Evolutionary conservation across 1,139 yeast genomes (phyloP).

Genomic region (Taphrina flavorubra): DNA sequence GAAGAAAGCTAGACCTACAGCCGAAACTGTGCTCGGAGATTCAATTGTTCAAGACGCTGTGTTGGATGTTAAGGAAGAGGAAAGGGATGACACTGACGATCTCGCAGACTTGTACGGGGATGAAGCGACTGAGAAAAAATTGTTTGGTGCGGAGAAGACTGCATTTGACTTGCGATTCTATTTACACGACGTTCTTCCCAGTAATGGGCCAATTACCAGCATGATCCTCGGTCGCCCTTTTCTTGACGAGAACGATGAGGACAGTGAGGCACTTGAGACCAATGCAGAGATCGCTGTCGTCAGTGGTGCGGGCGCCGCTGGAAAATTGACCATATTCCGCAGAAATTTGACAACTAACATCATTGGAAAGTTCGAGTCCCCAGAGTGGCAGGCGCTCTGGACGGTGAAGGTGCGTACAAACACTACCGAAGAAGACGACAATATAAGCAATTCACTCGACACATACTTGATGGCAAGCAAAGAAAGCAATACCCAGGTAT

Average conservation of each 20-base stretch:
- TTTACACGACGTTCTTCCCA: conserved; percentile 62
- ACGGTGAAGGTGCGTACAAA: conserved; percentile 47
- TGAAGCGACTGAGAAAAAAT: conserved; percentile 32
- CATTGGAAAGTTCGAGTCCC: conserved; percentile 76
- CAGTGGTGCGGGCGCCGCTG: conserved; percentile 66
- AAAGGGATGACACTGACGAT: conserved; percentile 53
- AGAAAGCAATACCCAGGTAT: conserved; percentile 66
- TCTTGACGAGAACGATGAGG: conserved; percentile 16
- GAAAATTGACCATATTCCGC: conserved; percentile 67
- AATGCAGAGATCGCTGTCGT: conserved; percentile 67
- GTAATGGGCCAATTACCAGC: conserved; percentile 77
- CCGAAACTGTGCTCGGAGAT: background rate
- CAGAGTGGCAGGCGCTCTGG: conserved; percentile 50
- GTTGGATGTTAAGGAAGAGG: conserved; percentile 44
- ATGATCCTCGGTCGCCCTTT: conserved; percentile 63
- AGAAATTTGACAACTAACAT: conserved; percentile 77
- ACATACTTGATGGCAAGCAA: conserved; percentile 70
- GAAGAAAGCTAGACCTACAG: conserved; percentile 29
- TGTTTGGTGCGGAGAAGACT: conserved; percentile 35
- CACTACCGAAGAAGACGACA: conserved; percentile 46
- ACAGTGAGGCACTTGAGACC: conserved; percentile 7
- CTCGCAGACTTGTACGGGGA: conserved; percentile 48
- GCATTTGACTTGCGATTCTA: conserved; percentile 46
- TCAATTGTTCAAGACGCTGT: conserved; percentile 4
- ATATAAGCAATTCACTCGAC: conserved; percentile 54